Conservation (phyloP, 257 asterid genomes). For the Solanum sitiens region DNA sequence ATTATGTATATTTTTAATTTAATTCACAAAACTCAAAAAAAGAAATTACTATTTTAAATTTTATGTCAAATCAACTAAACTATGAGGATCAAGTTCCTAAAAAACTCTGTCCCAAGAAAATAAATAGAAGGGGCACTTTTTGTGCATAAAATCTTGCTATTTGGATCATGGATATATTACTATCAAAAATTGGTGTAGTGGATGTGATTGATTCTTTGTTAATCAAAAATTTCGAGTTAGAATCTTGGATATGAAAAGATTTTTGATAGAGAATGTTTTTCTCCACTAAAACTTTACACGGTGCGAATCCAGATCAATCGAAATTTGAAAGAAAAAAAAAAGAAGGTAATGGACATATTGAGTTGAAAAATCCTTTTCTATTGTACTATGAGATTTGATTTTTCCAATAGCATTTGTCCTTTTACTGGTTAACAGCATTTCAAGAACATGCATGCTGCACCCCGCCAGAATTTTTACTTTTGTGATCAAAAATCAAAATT, state of each 20-base stretch:
- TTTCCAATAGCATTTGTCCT: neutral
- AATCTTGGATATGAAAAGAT: neutral
- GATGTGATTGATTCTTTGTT: neutral
- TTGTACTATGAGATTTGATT: neutral
- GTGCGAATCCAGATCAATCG: neutral
- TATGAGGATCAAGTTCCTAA: no score
- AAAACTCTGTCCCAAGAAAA: neutral
- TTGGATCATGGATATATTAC: neutral
- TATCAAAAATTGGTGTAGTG: neutral
- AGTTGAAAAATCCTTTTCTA: neutral
- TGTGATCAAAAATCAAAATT: neutral
- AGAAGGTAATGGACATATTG: neutral
- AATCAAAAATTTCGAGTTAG: neutral
- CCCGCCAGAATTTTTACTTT: neutral
- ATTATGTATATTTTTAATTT: neutral
- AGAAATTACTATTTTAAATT: neutral
- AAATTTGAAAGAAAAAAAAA: no score
- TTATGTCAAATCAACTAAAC: neutral
- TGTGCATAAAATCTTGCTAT: neutral
- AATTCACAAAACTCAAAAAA: neutral
- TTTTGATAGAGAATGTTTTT: neutral
- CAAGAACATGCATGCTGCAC: neutral
- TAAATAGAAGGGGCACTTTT: neutral
- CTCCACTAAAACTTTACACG: rapidly evolving
- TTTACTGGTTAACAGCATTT: neutral